Evolutionary conservation across 345 rosid genomes (phyloP).

Genomic region (Mangifera indica): DNA sequence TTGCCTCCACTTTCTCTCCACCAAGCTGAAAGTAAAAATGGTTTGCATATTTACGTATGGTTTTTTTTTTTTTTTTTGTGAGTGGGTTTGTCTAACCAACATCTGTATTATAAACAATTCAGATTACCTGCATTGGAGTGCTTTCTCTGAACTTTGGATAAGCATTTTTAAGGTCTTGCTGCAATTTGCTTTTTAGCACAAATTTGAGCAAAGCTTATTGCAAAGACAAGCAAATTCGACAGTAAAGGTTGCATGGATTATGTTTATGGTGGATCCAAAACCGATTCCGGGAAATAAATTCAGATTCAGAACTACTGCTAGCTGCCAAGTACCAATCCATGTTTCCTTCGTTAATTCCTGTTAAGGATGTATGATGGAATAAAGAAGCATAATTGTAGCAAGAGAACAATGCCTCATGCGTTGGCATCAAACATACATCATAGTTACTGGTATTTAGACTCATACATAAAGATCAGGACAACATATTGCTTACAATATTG

Average conservation of each 20-base stretch:
- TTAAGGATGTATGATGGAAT: neutral
- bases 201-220: neutral
- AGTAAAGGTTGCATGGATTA: slow-evolving; percentile 1
- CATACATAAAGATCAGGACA: neutral
- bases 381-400: neutral
- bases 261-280: neutral
- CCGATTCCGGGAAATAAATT: neutral
- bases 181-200: neutral
- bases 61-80: too few species aligned
- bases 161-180: neutral
- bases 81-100: slow-evolving; percentile 21
- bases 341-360: neutral
- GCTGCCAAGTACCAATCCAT: neutral
- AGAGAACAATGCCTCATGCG: neutral
- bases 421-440: neutral
- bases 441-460: neutral
- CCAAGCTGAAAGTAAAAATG: neutral
- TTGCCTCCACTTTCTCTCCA: slow-evolving; percentile 28
- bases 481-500: neutral
- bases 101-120: slow-evolving; percentile 6
- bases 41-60: neutral
- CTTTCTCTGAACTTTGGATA: neutral
- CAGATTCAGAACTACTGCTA: neutral
- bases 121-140: neutral
- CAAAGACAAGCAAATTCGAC: slow-evolving; percentile 6